Percentiles rank a stretch among this genome's conserved stretches.
phyloP scores from a whole-genome alignment of 371 early-diverging fungal species.

The Apophysomyces variabilis region DNA sequence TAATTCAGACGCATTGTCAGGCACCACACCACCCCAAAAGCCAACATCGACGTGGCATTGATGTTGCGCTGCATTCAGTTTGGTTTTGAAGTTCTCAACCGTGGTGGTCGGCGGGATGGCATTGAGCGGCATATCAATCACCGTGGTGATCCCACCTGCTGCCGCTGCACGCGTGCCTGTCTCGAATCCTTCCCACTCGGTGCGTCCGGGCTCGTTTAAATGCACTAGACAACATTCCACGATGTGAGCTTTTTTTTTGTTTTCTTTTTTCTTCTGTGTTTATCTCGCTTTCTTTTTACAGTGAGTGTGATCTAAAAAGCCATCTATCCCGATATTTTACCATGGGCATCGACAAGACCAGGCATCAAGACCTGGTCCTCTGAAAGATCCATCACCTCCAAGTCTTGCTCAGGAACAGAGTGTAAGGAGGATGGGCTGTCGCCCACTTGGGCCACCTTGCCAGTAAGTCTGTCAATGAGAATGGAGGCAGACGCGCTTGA shows the following conservation, averaged over 20 bases:
- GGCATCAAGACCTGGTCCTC: constrained; percentile 71
- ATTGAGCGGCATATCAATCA: constrained; percentile 89
- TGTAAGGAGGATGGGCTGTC: not conserved
- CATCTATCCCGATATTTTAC: constrained; percentile 24
- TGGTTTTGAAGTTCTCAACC: constrained; percentile 63
- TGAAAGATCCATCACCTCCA: constrained; percentile 31
- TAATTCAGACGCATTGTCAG: constrained; percentile 70
- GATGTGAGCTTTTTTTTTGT: not conserved
- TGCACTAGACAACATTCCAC: constrained; percentile 51
- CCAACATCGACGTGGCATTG: constrained; percentile 83
- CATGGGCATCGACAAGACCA: constrained; percentile 80
- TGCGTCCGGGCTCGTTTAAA: constrained; percentile 84
- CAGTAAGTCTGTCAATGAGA: constrained; percentile 53
- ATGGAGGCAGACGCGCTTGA: constrained; percentile 47
- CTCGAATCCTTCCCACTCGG: constrained; percentile 85
- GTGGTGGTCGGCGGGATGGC: constrained; percentile 86
- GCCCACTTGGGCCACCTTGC: constrained; percentile 54
- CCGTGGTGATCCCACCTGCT: constrained; percentile 79
- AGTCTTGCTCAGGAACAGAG: constrained; percentile 16
- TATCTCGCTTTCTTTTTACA: not conserved
- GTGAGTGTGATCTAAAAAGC: not conserved
- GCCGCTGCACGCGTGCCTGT: constrained; percentile 84
- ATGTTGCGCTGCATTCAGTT: constrained; percentile 67
- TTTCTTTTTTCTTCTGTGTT: too few species aligned
- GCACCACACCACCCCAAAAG: constrained; percentile 83